Evolutionary conservation across 164 flowering plant genomes (phyloP).

Genomic region (Warburgia ugandensis): DNA sequence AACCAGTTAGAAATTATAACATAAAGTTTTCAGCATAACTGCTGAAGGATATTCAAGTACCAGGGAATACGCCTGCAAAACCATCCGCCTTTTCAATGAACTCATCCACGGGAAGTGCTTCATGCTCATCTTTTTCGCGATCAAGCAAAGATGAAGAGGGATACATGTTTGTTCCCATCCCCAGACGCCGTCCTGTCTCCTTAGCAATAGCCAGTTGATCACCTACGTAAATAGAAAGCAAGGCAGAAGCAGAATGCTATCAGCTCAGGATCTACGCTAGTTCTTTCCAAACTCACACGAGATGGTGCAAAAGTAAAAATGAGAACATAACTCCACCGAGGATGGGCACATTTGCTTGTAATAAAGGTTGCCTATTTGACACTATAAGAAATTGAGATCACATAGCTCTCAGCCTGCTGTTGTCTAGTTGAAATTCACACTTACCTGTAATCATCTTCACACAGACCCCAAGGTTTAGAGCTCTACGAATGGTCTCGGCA

Average conservation of each 20-base stretch:
- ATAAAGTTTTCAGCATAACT: conserved; percentile 3
- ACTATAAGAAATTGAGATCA: no score
- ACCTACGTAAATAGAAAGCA: conserved; percentile 28
- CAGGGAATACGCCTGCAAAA: conserved; percentile 94
- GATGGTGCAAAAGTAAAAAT: no score
- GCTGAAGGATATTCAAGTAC: conserved; percentile 25
- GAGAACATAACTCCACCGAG: no score
- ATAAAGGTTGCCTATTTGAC: no score
- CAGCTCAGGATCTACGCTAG: no score
- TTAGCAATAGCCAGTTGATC: conserved; percentile 87
- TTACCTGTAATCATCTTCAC: conserved; percentile 96
- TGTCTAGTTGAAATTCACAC: conserved; percentile 1
- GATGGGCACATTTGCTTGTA: no score
- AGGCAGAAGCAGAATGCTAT: no score
- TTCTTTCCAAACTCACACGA: no score
- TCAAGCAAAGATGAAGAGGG: conserved; percentile 79
- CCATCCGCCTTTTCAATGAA: conserved; percentile 90
- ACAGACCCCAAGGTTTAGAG: conserved; percentile 80
- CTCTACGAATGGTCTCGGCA: conserved; percentile 85
- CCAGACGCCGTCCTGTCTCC: conserved; percentile 87
- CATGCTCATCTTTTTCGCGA: conserved; percentile 58
- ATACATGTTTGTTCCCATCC: conserved; percentile 92
- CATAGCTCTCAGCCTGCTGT: no score
- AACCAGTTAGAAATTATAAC: conserved; percentile 1
- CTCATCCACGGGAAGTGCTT: conserved; percentile 74